These are phyloP conservation scores for Tuber aestivum DNA, from an alignment of 495 filamentous ascomycete species.

Conservation along the genomic window DNA sequence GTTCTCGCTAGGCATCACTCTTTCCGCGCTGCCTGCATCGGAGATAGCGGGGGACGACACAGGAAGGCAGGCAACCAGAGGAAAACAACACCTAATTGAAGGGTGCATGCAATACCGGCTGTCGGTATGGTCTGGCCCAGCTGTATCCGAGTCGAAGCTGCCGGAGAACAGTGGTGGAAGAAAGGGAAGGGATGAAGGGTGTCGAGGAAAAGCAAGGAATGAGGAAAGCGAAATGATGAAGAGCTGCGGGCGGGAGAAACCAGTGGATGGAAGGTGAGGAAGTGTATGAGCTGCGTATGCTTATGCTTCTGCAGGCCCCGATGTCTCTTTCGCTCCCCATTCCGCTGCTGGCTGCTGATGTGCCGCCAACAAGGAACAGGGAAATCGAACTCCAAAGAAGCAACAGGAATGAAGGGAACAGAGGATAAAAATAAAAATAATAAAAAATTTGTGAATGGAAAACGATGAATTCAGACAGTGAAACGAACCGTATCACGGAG, in stretches of 20 bases:
- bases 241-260: conserved; percentile 17
- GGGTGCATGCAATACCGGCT: conserved; percentile 6
- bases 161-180: conserved; percentile 2
- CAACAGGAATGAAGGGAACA: neutral
- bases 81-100: conserved; percentile 38
- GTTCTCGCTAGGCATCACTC: conserved; percentile 41
- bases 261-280: conserved; percentile 16
- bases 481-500: conserved; percentile 2
- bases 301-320: conserved; percentile 3
- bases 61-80: conserved; percentile 24
- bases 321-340: conserved; percentile 22
- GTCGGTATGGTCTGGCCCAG: neutral
- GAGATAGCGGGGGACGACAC: conserved; percentile 32
- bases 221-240: conserved; percentile 23
- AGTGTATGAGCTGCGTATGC: neutral
- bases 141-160: neutral
- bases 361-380: neutral
- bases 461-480: neutral
- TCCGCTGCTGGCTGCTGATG: conserved; percentile 6
- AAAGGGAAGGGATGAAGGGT: conserved; percentile 2
- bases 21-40: conserved; percentile 38
- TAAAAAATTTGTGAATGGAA: neutral
- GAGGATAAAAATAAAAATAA: neutral
- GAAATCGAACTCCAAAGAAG: neutral
- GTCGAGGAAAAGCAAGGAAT: conserved; percentile 13